Evolutionary conservation across 441 rosid genomes (phyloP).

Genomic region (Isatis lusitanica): DNA sequence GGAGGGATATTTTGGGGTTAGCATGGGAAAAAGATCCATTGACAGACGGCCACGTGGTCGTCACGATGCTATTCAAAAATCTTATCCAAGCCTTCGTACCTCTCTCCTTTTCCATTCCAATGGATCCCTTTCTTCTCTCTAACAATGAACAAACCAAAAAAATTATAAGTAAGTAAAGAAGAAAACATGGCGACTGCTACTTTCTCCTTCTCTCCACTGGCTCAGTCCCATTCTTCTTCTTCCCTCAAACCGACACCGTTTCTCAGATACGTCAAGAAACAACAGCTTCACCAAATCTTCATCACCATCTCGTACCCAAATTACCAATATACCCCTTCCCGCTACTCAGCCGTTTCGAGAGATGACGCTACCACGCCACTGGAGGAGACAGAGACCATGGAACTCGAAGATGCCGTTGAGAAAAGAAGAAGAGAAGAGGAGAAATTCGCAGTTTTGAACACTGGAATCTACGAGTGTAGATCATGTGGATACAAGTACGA

Average conservation of each 20-base stretch:
- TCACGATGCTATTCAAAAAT: slow-evolving; percentile 28
- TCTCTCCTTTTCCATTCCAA: slow-evolving; percentile 28
- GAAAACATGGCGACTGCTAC: slow-evolving; percentile 50
- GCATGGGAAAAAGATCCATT: background rate
- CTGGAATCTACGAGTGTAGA: slow-evolving; percentile 89
- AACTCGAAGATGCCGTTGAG: slow-evolving; percentile 14
- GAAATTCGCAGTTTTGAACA: slow-evolving; percentile 87
- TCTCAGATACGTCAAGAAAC: slow-evolving; percentile 26
- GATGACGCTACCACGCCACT: slow-evolving; percentile 49
- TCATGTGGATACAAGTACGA: slow-evolving; percentile 90
- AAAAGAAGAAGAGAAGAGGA: slow-evolving; percentile 68
- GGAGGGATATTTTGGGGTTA: background rate
- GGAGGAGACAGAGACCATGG: slow-evolving; percentile 24
- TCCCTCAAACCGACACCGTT: slow-evolving; percentile 34
- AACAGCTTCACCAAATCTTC: slow-evolving; percentile 11
- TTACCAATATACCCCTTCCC: slow-evolving; percentile 31
- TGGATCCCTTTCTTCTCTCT: slow-evolving; percentile 18
- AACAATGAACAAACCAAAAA: slow-evolving; percentile 22
- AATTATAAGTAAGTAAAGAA: background rate
- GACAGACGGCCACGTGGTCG: slow-evolving; percentile 32
- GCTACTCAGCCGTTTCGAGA: slow-evolving; percentile 56
- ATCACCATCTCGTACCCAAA: slow-evolving; percentile 15
- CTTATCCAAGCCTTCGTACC: slow-evolving; percentile 28
- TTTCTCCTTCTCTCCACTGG: slow-evolving; percentile 53
- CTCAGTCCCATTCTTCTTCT: slow-evolving; percentile 33